Conservation (phyloP, 1,284 basidiomycete species). For the Coriolopsis trogii region DNA sequence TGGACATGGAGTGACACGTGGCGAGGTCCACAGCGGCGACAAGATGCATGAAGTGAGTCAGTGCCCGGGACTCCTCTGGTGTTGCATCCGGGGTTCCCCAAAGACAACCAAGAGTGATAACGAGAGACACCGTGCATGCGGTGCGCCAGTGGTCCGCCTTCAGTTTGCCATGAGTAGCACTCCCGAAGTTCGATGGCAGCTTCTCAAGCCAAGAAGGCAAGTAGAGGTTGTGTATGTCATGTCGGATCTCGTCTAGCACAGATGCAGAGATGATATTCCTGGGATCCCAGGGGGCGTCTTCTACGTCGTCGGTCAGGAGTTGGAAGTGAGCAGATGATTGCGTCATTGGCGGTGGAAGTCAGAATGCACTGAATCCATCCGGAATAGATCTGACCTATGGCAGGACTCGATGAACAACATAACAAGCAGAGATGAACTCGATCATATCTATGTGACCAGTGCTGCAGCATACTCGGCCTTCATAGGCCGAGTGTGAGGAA, state of each 20-base stretch:
- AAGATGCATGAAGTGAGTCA: neutral
- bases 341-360: neutral
- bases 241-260: slow-evolving; percentile 16
- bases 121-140: slow-evolving; percentile 21
- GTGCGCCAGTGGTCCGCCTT: slow-evolving; percentile 32
- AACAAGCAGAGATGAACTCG: too few relatives aligned
- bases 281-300: neutral
- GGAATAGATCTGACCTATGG: neutral
- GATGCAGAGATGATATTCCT: neutral
- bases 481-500: neutral
- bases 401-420: neutral
- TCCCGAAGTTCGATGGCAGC: slow-evolving; percentile 24
- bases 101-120: slow-evolving; percentile 4
- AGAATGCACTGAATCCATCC: neutral
- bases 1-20: neutral
- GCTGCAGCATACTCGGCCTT: neutral
- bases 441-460: neutral
- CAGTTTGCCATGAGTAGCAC: slow-evolving; percentile 25
- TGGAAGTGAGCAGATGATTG: neutral
- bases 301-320: neutral
- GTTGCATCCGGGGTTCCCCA: neutral
- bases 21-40: slow-evolving; percentile 2
- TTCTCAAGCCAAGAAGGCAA: slow-evolving; percentile 29
- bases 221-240: slow-evolving; percentile 14
- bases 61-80: neutral